phyloP scores from a whole-genome alignment of 2,329 filamentous ascomycete genomes.

The Didymella exigua region DNA sequence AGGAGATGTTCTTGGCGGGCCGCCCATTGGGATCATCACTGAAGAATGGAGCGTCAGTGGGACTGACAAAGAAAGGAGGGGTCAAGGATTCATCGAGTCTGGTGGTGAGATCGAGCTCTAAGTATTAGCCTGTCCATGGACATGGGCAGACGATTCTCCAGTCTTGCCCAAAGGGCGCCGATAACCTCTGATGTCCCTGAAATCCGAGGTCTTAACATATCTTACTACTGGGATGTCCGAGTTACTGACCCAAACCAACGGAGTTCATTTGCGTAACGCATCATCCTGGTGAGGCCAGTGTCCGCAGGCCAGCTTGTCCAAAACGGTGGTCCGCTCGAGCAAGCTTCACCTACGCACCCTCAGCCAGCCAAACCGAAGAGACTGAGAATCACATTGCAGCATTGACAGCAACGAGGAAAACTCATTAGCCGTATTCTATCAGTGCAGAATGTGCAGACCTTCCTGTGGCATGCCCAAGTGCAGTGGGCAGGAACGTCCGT shows the following conservation, averaged over 20 bases:
- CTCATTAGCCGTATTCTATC: no score
- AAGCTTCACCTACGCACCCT: no score
- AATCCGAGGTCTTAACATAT: no score
- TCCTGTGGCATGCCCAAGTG: background rate
- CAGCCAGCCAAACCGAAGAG: background rate
- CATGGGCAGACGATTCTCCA: background rate
- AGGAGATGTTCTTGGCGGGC: slow-evolving; percentile 67
- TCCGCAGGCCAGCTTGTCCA: no score
- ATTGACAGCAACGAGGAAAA: no score
- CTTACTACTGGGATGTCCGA: no score
- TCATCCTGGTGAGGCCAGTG: no score
- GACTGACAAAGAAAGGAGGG: slow-evolving; percentile 16
- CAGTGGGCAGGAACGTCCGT: slow-evolving; percentile 8
- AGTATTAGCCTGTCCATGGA: background rate
- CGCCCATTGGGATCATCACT: slow-evolving; percentile 55
- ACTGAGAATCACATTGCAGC: background rate
- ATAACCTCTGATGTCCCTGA: no score
- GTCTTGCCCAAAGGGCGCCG: no score
- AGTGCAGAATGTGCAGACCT: background rate
- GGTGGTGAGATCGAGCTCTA: slow-evolving; percentile 19
- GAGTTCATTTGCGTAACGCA: no score
- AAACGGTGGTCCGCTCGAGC: no score
- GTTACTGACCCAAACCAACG: no score
- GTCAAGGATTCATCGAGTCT: slow-evolving; percentile 23
- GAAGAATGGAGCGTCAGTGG: slow-evolving; percentile 41